Percentiles rank a stretch among this genome's conserved stretches.
Evolutionary conservation across 768 basidiomycete genomes (phyloP).

Genomic region (Lentinula guzmanii): DNA sequence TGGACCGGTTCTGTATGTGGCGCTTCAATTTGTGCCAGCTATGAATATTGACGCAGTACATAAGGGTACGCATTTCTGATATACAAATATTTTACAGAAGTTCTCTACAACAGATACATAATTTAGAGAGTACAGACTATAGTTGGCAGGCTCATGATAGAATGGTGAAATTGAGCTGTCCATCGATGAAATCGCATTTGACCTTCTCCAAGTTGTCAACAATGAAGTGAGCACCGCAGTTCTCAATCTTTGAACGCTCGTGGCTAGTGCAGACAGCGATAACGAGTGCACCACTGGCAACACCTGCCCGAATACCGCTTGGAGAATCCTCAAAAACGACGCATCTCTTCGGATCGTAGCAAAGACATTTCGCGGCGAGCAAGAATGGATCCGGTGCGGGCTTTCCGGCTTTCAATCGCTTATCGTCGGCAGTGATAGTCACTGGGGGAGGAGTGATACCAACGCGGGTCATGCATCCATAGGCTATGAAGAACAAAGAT

Average conservation of each 20-base stretch:
- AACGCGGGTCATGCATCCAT: constrained; percentile 67
- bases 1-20: constrained; percentile 54
- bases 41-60: no score
- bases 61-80: not conserved
- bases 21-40: not conserved
- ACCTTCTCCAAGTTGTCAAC: constrained; percentile 51
- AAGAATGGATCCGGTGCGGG: constrained; percentile 61
- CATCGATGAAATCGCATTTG: constrained; percentile 29
- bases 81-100: no score
- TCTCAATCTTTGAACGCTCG: constrained; percentile 45
- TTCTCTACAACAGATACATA: no score
- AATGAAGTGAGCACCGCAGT: constrained; percentile 51
- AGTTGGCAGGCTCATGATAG: not conserved
- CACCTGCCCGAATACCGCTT: constrained; percentile 66
- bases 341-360: constrained; percentile 50
- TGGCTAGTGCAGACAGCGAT: constrained; percentile 76
- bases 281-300: constrained; percentile 68
- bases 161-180: constrained; percentile 35
- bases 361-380: constrained; percentile 54
- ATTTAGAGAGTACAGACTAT: no score
- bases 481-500: constrained; percentile 26
- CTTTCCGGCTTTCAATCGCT: constrained; percentile 61
- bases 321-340: constrained; percentile 83
- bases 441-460: constrained; percentile 62
- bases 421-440: constrained; percentile 74